A percentile compares a stretch with the other conserved stretches of the same genome.
Evolutionary conservation across 768 basidiomycete genomes (phyloP).

Genomic region (Tubosaeta sp.): DNA sequence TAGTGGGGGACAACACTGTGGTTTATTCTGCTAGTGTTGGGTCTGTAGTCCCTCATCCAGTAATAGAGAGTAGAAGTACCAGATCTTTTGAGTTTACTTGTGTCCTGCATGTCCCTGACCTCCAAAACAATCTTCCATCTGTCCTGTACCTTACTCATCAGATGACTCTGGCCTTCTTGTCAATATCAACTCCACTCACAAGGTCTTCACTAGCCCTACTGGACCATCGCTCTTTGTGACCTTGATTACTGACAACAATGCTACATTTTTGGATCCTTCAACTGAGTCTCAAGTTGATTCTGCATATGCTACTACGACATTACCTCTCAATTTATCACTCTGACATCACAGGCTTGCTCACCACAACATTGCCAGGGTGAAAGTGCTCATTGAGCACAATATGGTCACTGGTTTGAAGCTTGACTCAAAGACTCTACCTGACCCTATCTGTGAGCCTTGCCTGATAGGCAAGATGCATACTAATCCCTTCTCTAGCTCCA

Average conservation of each 20-base stretch:
- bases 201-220: too few species aligned
- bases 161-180: too few species aligned
- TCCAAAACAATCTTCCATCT: too few species aligned
- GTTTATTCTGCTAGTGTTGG: too few species aligned
- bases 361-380: slow-evolving; percentile 6
- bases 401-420: slow-evolving; percentile 11
- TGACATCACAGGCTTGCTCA: slow-evolving; percentile 25
- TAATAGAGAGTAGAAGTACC: too few species aligned
- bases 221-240: too few species aligned
- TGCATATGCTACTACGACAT: too few species aligned
- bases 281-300: slow-evolving; percentile 2
- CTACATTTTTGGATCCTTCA: slow-evolving; percentile 18
- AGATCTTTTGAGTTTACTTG: background rate
- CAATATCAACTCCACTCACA: too few species aligned
- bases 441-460: slow-evolving; percentile 5
- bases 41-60: too few species aligned
- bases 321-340: slow-evolving; percentile 12
- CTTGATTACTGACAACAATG: slow-evolving; percentile 10
- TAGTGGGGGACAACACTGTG: too few species aligned
- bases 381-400: too few species aligned
- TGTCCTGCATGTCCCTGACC: background rate
- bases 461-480: slow-evolving; percentile 17
- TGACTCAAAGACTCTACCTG: background rate
- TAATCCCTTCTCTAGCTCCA: background rate
- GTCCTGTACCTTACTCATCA: too few species aligned